A percentile compares a stretch with the other conserved stretches of the same genome.
Conservation (phyloP, 345 rosid species). For the Excoecaria agallocha region DNA sequence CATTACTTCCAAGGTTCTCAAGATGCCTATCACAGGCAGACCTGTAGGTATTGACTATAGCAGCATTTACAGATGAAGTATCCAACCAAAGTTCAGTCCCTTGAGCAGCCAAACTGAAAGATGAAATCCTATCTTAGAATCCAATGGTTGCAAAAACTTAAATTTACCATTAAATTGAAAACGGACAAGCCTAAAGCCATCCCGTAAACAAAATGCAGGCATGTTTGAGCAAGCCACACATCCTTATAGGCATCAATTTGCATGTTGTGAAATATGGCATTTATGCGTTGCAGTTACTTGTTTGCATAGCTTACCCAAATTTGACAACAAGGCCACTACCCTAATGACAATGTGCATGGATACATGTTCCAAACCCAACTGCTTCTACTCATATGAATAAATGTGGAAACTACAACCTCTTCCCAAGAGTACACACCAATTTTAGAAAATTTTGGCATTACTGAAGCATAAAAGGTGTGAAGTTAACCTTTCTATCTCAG, state of each 20-base stretch:
- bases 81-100: conserved; percentile 85
- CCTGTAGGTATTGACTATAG: conserved; percentile 69
- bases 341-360: not conserved
- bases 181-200: not conserved
- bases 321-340: not conserved
- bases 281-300: not conserved
- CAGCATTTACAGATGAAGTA: conserved; percentile 74
- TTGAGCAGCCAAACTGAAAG: conserved; percentile 63
- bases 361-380: not conserved
- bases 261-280: conserved; percentile 1
- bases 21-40: conserved; percentile 52
- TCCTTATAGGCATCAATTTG: not conserved
- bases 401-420: not conserved
- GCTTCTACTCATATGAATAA: not conserved
- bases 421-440: conserved; percentile 3
- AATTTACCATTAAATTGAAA: not conserved
- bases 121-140: conserved; percentile 14
- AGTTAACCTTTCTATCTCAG: conserved; percentile 68
- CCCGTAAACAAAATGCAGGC: not conserved
- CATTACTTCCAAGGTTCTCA: conserved; percentile 29
- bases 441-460: not conserved
- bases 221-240: not conserved
- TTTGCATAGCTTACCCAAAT: not conserved
- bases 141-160: conserved; percentile 8
- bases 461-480: not conserved